A percentile compares a stretch with the other conserved stretches of the same genome.
These are phyloP conservation scores for Musa acuminata DNA, from an alignment of 176 grass and related monocot genomes.

Conservation along the genomic window DNA sequence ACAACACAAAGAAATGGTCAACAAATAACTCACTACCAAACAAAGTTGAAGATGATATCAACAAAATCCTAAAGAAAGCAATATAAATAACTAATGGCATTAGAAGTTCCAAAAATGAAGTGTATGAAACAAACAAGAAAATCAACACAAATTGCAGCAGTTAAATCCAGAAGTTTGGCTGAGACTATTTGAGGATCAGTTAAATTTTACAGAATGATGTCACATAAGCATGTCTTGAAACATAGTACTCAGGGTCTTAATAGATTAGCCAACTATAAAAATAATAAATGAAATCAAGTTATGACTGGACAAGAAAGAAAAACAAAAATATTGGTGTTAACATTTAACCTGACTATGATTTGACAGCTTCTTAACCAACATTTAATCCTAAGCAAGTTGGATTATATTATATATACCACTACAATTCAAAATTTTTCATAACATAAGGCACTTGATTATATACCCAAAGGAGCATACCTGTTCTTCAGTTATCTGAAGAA, in stretches of 20 bases:
- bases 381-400: too few species aligned
- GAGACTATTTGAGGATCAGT: too few species aligned
- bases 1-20: background rate
- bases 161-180: background rate
- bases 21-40: background rate
- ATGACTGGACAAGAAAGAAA: background rate
- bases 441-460: background rate
- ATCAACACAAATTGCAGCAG: background rate
- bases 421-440: background rate
- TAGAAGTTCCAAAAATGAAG: background rate
- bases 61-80: background rate
- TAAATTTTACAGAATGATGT: background rate
- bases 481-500: constrained; percentile 86
- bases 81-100: background rate
- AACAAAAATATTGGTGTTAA: background rate
- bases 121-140: too few species aligned
- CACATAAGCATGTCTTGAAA: background rate
- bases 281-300: background rate
- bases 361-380: too few species aligned
- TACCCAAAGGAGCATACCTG: constrained; percentile 46
- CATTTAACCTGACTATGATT: too few species aligned
- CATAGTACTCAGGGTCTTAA: background rate
- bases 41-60: background rate
- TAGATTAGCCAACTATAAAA: background rate
- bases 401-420: background rate